Base-by-base conservation (phyloP, 2,329 filamentous ascomycete genomes). In the Exophiala lecanii-corni region DNA sequence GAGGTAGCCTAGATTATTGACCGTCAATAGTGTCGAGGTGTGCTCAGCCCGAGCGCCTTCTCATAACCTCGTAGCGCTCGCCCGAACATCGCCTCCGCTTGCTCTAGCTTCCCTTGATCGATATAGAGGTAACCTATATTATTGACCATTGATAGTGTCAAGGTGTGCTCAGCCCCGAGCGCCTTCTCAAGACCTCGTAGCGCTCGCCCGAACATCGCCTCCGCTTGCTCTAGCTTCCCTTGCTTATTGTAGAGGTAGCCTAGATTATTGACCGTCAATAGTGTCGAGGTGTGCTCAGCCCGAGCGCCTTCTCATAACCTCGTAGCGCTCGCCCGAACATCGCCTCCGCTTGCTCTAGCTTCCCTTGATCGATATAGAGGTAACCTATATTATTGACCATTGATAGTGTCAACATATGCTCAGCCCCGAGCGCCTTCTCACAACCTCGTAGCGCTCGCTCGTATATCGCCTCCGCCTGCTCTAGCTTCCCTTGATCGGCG, bases 391-490 rank as follows among this genome's bases (percentile, higher is more conserved):
- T 26, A 12, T 12, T 26, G 23, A 12, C 23, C 23, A 12, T 26
- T 7, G 6, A 6, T 6, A 26, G 23, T 26, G 23, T 26, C 23
- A 12, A 26, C 12, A 12, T 26, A 12, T 26, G 23, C 23, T 48
- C 26, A 6, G 21, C 25, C 7, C 32, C 31, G 36, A 43, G 15
- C 18, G 42, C 44, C 37, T 55, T 46, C 43, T 56, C 43, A 3
- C 32, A 20, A n/a, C 51, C 38, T 30, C 17, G 35, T 25, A 60
- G 39, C 35, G 49, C 55, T 33, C 45, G 51, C 41, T 50, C 32
- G 31, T 55, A 53, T 46, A 54, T 52, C 32, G 48, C 28, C 36
- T 53, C 54, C 34, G 55, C 51, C 45, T 58, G 40, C n/a, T 48
- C 36, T 16, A 56, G 49, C 47, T 52, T 54, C 16, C 52, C 52